Percentiles rank a stretch among this genome's conserved stretches.
phyloP scores from a whole-genome alignment of 2,329 filamentous ascomycete species.

The Paraconiothyrium sp. region DNA sequence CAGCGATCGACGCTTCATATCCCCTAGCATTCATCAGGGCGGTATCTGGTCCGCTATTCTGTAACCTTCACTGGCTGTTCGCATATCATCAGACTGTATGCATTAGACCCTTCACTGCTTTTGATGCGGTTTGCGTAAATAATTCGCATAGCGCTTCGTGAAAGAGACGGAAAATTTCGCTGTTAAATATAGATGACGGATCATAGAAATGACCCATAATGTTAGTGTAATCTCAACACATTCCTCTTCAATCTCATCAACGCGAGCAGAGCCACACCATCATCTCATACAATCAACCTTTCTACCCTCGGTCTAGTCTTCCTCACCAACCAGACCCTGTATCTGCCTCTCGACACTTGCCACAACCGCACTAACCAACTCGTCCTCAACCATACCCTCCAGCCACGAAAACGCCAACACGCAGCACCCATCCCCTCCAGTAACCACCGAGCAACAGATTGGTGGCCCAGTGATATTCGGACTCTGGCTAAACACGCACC shows the following conservation, averaged over 20 bases:
- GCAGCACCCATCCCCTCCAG: constrained; percentile 57
- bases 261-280: no score
- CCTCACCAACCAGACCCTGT: constrained; percentile 8
- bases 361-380: constrained; percentile 33
- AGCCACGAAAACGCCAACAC: constrained; percentile 55
- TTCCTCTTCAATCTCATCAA: neutral
- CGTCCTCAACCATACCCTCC: constrained; percentile 45
- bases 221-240: neutral
- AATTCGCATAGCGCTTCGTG: neutral
- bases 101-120: neutral
- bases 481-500: constrained; percentile 58
- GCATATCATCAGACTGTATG: neutral
- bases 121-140: neutral
- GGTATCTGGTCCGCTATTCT: neutral
- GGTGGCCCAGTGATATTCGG: constrained; percentile 50
- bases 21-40: neutral
- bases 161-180: no score
- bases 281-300: no score
- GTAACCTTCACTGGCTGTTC: neutral
- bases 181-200: neutral
- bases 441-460: constrained; percentile 52
- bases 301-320: no score
- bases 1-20: neutral
- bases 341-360: constrained; percentile 20
- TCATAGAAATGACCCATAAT: neutral